Percentiles rank a stretch among this genome's conserved stretches.
These are phyloP conservation scores for Luffa acutangula DNA, from an alignment of 306 rosid species.

Conservation along the genomic window DNA sequence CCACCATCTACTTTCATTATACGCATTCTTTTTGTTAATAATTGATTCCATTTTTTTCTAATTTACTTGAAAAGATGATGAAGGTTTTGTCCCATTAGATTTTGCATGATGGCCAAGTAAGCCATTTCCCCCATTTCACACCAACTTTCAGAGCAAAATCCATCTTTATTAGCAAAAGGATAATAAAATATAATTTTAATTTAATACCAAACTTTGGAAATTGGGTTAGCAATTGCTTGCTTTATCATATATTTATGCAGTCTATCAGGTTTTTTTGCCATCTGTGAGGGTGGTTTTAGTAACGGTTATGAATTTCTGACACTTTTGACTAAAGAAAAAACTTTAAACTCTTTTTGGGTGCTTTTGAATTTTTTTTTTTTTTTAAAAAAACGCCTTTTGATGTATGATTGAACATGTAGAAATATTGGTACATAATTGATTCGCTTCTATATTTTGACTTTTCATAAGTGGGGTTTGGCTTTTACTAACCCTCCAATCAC, in stretches of 20 bases:
- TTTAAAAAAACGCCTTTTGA: background rate
- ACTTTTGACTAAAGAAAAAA: background rate
- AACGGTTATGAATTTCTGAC: background rate
- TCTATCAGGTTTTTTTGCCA: background rate
- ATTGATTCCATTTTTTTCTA: slow-evolving; percentile 8
- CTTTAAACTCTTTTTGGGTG: background rate
- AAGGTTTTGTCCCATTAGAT: background rate
- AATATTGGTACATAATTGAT: background rate
- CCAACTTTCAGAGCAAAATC: background rate
- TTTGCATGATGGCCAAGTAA: background rate
- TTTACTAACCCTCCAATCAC: background rate
- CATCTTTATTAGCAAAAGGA: background rate
- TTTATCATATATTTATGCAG: background rate
- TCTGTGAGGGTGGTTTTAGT: background rate
- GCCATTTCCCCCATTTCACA: background rate
- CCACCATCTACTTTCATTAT: background rate
- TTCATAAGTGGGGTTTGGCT: background rate
- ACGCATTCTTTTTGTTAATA: slow-evolving; percentile 1
- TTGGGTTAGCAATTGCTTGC: background rate
- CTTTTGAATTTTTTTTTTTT: background rate
- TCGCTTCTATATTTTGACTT: background rate
- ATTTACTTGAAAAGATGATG: background rate
- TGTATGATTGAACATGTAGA: background rate
- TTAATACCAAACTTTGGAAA: background rate
- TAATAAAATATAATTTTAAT: background rate